Evolutionary conservation across 441 rosid genomes (phyloP).

Genomic region (Populus trichocarpa): DNA sequence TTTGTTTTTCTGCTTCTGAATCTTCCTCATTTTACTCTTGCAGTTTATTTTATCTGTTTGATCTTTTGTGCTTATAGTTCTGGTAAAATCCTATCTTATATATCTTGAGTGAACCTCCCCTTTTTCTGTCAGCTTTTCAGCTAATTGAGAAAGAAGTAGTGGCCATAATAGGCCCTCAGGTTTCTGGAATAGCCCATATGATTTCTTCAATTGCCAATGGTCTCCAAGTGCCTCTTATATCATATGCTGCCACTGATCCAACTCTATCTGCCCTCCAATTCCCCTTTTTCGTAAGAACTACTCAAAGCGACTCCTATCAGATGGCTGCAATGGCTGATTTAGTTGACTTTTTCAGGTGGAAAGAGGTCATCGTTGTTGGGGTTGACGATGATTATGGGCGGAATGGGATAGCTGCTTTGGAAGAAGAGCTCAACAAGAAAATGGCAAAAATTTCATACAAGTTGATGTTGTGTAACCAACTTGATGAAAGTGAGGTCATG

Average conservation of each 20-base stretch:
- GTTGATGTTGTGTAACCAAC: slow-evolving; percentile 46
- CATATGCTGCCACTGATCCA: slow-evolving; percentile 88
- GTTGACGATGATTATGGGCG: slow-evolving; percentile 81
- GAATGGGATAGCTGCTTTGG: slow-evolving; percentile 63
- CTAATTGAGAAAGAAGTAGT: slow-evolving; percentile 58
- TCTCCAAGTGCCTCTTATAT: slow-evolving; percentile 71
- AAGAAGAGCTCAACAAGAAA: slow-evolving; percentile 51
- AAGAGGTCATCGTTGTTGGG: slow-evolving; percentile 60
- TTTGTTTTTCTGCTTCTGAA: neutral
- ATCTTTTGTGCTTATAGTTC: neutral
- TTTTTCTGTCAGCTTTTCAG: slow-evolving; percentile 55
- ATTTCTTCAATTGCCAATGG: slow-evolving; percentile 57
- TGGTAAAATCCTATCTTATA: no score
- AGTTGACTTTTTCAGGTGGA: slow-evolving; percentile 64
- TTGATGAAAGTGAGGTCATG: slow-evolving; percentile 32
- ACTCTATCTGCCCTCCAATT: slow-evolving; percentile 83
- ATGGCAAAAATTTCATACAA: slow-evolving; percentile 50
- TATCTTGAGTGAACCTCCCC: slow-evolving; percentile 7
- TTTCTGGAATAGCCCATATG: slow-evolving; percentile 74
- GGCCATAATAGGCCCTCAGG: slow-evolving; percentile 78
- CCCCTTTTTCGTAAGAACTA: slow-evolving; percentile 73
- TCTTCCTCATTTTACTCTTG: neutral
- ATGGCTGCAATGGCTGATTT: slow-evolving; percentile 83
- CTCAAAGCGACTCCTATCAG: slow-evolving; percentile 67
- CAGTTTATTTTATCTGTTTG: neutral